Base-by-base conservation (phyloP, 2,329 filamentous ascomycete genomes). In the Phaeomoniella chlamydospora region DNA sequence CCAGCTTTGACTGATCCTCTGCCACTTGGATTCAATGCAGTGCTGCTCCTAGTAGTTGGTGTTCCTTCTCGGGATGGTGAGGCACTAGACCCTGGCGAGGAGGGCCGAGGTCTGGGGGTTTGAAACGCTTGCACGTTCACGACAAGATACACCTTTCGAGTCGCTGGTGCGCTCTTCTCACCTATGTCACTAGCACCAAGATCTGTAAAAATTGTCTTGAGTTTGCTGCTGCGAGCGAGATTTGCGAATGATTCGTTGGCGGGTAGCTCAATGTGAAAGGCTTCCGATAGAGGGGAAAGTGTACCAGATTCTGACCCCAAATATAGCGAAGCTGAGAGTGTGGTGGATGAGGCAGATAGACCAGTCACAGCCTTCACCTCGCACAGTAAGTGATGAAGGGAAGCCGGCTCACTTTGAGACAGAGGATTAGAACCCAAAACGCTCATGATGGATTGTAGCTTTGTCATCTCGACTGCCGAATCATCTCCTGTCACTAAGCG, bases 391-490 rank as follows among this genome's bases (percentile, higher is more conserved):
- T 94, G 82, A 36, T 93, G 62, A 22, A 82, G 68, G 1, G 74
- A 77, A 34, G 78, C 69, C 46, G 85, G 67, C 46, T 80, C 86
- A 12, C 73, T 58, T 6, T 72, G 64, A 3, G 73, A 66, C 14
- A 73, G 71, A 0, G 86, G 87, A n/a, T 78, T 74, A 46, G 83
- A 80, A 39, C 94, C 80, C 32, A 98, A 67, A 49, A 96, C 70
- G 56, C 86, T 93, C 90, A 98, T 98, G 52, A 87, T 74, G 3
- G 90, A 92, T 61, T 98, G 92, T 38, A 96, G 65, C 52, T 77
- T 85, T 4, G 88, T 88, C 45, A 94, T 74, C 39, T 94, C 82
- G 17, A 96, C 81, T 3, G 90, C 83, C 1, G 87, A 94, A 57
- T 98, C 90, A 36, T 94, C 81, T 10, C 83, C 85, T 0, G 87